These are phyloP conservation scores for Acanthamoeba healyi DNA, from an alignment of 208 protist genomes.

Conservation along the genomic window DNA sequence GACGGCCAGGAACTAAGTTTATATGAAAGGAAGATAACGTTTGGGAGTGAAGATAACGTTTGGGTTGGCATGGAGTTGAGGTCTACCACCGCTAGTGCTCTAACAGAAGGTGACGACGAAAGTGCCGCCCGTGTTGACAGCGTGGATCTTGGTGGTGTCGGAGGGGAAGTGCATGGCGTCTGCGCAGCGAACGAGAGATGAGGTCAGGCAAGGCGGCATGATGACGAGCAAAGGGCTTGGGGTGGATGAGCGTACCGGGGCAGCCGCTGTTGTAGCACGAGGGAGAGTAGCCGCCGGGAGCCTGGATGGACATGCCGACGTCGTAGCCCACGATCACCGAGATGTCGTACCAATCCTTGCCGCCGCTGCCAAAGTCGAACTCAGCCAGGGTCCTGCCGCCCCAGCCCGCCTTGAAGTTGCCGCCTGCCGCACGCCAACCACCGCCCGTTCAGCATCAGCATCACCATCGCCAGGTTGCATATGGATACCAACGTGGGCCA, in stretches of 20 bases:
- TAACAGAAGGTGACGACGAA: not conserved
- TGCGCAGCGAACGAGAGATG: not conserved
- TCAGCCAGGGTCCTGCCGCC: conserved; percentile 9
- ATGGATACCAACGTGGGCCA: too few relatives aligned
- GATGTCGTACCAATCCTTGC: conserved; percentile 51
- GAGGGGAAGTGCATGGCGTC: not conserved
- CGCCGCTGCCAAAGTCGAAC: not conserved
- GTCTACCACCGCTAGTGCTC: too few relatives aligned
- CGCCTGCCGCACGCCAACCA: too few relatives aligned
- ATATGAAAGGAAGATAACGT: too few relatives aligned
- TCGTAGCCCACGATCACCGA: conserved; percentile 18
- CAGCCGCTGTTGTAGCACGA: conserved; percentile 34
- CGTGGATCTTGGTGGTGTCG: conserved; percentile 27
- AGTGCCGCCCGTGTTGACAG: not conserved
- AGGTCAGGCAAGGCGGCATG: too few relatives aligned
- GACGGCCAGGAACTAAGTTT: too few relatives aligned
- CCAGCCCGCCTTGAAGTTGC: conserved; percentile 13
- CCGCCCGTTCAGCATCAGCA: too few relatives aligned
- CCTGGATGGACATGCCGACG: conserved; percentile 3
- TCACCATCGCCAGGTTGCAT: too few relatives aligned
- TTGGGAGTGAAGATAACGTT: too few relatives aligned
- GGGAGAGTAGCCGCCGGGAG: not conserved
- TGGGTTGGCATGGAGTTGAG: too few relatives aligned
- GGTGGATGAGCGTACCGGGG: not conserved
- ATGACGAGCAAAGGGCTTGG: not conserved